These are phyloP conservation scores for Globisporangium okanoganense DNA, from an alignment of 352 stramenopile species.

Conservation along the genomic window DNA sequence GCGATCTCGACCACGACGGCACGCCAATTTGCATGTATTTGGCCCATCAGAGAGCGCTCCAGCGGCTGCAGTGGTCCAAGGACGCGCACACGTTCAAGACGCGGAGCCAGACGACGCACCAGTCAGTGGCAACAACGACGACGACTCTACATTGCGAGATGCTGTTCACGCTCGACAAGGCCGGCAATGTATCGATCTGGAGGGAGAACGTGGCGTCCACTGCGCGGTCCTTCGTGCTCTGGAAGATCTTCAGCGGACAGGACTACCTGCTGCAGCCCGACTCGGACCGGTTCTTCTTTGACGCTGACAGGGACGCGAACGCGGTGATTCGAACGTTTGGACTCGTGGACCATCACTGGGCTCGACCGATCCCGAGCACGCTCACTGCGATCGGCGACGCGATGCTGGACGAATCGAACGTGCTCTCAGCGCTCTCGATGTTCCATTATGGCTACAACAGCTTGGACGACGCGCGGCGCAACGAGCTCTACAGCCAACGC, in stretches of 20 bases:
- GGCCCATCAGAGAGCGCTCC: constrained; percentile 53
- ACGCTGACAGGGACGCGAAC: not conserved
- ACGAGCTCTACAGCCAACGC: constrained; percentile 61
- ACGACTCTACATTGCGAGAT: constrained; percentile 33
- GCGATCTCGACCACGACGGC: constrained; percentile 47
- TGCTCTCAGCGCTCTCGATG: constrained; percentile 61
- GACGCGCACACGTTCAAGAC: constrained; percentile 49
- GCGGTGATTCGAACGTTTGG: constrained; percentile 24
- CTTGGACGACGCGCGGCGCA: constrained; percentile 47
- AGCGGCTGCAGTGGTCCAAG: constrained; percentile 51
- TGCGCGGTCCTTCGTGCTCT: constrained; percentile 57
- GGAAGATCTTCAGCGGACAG: constrained; percentile 47
- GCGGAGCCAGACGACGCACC: constrained; percentile 8
- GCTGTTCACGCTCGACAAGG: constrained; percentile 69
- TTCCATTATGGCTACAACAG: constrained; percentile 69
- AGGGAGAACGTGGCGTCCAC: constrained; percentile 44
- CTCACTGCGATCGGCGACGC: constrained; percentile 34
- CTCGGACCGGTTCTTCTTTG: constrained; percentile 18
- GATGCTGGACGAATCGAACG: constrained; percentile 63
- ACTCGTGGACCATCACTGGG: constrained; percentile 27
- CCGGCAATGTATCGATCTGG: constrained; percentile 73
- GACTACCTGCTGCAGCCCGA: constrained; percentile 28
- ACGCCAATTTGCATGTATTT: constrained; percentile 59
- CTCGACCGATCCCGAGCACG: constrained; percentile 13
- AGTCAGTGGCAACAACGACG: constrained; percentile 5